Base-by-base conservation (phyloP, 352 stramenopile genomes). In the Phytophthora hybrid region DNA sequence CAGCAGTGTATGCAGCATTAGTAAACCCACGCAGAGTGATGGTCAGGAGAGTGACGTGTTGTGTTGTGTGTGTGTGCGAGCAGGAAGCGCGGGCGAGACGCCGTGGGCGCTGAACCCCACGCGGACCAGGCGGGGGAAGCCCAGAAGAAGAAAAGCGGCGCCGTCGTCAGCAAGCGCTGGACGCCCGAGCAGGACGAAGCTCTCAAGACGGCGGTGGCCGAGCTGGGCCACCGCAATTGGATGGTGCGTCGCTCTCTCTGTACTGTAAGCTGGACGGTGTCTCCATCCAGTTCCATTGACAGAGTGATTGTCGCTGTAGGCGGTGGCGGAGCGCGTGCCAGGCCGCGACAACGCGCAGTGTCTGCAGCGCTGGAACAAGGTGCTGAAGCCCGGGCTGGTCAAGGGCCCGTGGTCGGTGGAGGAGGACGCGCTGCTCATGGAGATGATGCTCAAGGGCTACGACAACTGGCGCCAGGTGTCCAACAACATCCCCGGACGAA, bases 391-490 rank as follows among this genome's bases (percentile, higher is more conserved):
- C 2, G 95, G 94, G 31, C 82, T 98, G 0, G 88, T 96, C 49
- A 98, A 98, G 67, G 94, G 94, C 19, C 92, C 89, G 13, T 98
- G 95, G 95, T 97, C 88, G 1, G 82, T 95, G 52, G 90, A 98
- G 54, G 95, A 98, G 71, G 95, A 98, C 73, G 80, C 78, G 37
- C 72, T 97, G 23, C 82, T 98, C 7, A 87, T 93, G 79, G 79
- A 95, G 44, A 88, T 88, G 77, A 94, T 97, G 80, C 84, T 91
- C 26, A 82, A 91, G 84, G 93, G 87, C 34, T 90, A 85, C 66
- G 78, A 88, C 69, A 90, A 88, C 64, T 96, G 89, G 88, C 76
- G 83, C 13, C 79, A 89, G 49, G 84, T 95, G 21, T 90, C 89
- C 0, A 79, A 78, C 49, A 77, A 77, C n/a, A 92, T 96, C 34